A percentile compares a stretch with the other conserved stretches of the same genome.
These are phyloP conservation scores for Penicillium longicatenatum DNA, from an alignment of 495 filamentous ascomycete genomes.

Conservation along the genomic window DNA sequence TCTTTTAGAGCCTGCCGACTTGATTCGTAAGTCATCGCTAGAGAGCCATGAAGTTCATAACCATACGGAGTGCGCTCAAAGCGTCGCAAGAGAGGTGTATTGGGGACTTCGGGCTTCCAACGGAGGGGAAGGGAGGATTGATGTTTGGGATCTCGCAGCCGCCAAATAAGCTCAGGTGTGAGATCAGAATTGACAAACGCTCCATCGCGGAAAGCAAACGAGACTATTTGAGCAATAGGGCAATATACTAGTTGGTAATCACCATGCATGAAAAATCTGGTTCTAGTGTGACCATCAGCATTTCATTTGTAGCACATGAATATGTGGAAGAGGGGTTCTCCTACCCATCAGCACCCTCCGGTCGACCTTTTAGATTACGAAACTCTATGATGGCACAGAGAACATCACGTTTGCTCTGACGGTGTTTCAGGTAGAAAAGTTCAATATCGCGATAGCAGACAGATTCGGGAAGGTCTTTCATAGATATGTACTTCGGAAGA, in stretches of 20 bases:
- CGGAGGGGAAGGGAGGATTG: slow-evolving; percentile 24
- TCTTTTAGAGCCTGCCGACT: slow-evolving; percentile 19
- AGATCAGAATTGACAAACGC: slow-evolving; percentile 30
- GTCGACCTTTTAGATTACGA: slow-evolving; percentile 31
- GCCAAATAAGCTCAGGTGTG: slow-evolving; percentile 31
- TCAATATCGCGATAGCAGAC: slow-evolving; percentile 35
- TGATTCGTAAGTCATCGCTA: slow-evolving; percentile 28
- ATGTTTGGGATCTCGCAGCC: slow-evolving; percentile 29
- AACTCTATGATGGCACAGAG: slow-evolving; percentile 33
- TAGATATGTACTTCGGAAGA: slow-evolving; percentile 26
- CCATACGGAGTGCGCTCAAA: slow-evolving; percentile 22
- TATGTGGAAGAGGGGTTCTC: slow-evolving; percentile 3
- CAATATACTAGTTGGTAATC: slow-evolving; percentile 36
- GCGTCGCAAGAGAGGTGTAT: slow-evolving; percentile 27
- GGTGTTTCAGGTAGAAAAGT: slow-evolving; percentile 32
- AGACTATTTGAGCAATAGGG: slow-evolving; percentile 33
- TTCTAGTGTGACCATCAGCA: slow-evolving; percentile 23
- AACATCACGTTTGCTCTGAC: slow-evolving; percentile 28
- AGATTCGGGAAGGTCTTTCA: slow-evolving; percentile 28
- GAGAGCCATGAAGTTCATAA: slow-evolving; percentile 27
- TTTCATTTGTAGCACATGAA: slow-evolving; percentile 1
- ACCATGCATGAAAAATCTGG: slow-evolving; percentile 37
- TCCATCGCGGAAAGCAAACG: slow-evolving; percentile 30
- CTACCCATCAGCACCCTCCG: slow-evolving; percentile 31
- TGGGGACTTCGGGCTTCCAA: slow-evolving; percentile 30